Evolutionary conservation across 2,329 filamentous ascomycete genomes (phyloP), one percentile per base, ranked within the genome.

Genomic region (Periconia digitata): DNA sequence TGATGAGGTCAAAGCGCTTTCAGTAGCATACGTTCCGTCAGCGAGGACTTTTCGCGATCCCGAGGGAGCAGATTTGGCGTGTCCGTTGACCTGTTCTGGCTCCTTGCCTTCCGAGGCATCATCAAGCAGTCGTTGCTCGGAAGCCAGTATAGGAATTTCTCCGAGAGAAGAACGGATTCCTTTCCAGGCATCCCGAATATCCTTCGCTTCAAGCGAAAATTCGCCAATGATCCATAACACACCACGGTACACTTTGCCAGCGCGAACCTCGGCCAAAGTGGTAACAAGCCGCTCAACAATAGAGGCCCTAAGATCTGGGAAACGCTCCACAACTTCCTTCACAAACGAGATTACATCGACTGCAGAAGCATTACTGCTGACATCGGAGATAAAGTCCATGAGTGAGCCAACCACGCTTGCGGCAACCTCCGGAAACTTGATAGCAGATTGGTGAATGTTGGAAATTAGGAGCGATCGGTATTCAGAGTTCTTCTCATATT

Each of bases 371-470:
- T 95, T 96, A 78, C 95, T 97, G 79, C 95, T 97, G 72, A 97
- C 96, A 72, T 99, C 94, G 43, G 89, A 90, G 65, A 99, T 96
- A 70, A 97, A 97, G 73, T 99, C 94, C 94, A 99, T 99, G 45
- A 99, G 82, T 38, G 96, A 83, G 57, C 94, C 94, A 46, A 99
- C 94, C 15, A 99, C 94, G 67, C 90, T 97, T 39, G 92, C 89
- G 21, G 94, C 94, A 54, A 99, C 92, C 73, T 99, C 92, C 10
- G 94, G 97, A 77, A 97, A 97, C 70, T 95, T 96, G 79, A 99
- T 97, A 62, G 94, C 94, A 72, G 94, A 97, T 71, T 95, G 91
- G 72, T 99, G 94, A 66, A 99, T 99, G 32, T 92, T 90, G 72
- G 96, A 91, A 59, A 99, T 97, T 53, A 99, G 81, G 8, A 99